Evolutionary conservation across 179 eudicot species (phyloP), one percentile per base, ranked within the genome.

Genomic region (Nepenthes alata): DNA sequence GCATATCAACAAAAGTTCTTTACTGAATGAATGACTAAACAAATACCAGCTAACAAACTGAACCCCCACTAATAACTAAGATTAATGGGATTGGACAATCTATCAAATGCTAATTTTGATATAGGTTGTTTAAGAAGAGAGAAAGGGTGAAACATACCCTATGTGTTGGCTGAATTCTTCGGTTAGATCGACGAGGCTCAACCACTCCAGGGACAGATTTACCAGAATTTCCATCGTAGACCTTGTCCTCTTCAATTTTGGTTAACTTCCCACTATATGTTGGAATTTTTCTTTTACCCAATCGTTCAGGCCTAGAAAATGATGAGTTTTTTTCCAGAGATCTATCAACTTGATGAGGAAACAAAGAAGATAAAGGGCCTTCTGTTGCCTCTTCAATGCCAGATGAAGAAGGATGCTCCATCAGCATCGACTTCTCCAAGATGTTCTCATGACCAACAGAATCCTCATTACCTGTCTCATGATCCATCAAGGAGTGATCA

Each of bases 171-270:
- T 91, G 95, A 57, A 88, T 80, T 67, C 83, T 80, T 55, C 97
- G 90, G 71, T 79, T 80, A 63, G 97, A 87, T 68, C 98, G 79
- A 37, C 98, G 95, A 14, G 90, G 95, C 71, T 85, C 97, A 52
- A 53, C 53, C 59, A 34, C 70, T 65, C 85, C 96, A 58, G 75
- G 52, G 49, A 53, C 53, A 39, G 75, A 57, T 45, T 77, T 73
- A 52, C 64, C 72, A 60, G 74, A 36, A 44, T 65, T 58, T 48
- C 64, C 58, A 57, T 57, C 56, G 35, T 55, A 64, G 39, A 34
- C 55, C 76, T 60, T 78, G 12, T 72, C 84, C 71, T 79, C 82
- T 59, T 79, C 97, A 57, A 64, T 63, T 69, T 71, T 83, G 62
- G 67, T 71, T 62, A 72, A 53, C 72, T 71, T 83, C 60, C 78